Percentiles rank a stretch among this genome's conserved stretches.
Conservation (phyloP, 495 filamentous ascomycete species). For the Penicillium cosmopolitanum region DNA sequence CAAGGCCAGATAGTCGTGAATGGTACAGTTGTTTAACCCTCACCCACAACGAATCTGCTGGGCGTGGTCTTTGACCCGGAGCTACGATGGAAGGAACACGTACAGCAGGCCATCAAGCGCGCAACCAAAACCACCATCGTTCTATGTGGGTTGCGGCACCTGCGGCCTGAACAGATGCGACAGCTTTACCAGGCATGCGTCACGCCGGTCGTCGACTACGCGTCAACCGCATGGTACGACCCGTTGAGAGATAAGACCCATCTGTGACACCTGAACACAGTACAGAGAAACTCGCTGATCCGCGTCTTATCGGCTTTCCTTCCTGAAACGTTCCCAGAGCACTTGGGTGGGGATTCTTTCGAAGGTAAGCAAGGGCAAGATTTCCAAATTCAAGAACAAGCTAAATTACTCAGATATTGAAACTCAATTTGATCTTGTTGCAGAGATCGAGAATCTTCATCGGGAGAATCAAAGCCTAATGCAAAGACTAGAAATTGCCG, state of each 20-base stretch:
- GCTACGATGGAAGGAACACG: slow-evolving; percentile 22
- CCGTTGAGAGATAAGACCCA: too few species aligned
- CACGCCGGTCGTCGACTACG: too few species aligned
- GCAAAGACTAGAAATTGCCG: not conserved
- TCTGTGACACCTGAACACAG: too few species aligned
- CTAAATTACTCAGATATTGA: too few species aligned
- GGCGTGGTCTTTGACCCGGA: slow-evolving; percentile 30
- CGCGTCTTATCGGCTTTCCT: slow-evolving; percentile 14
- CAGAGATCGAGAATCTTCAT: not conserved
- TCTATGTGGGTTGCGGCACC: slow-evolving; percentile 9
- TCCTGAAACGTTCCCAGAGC: too few species aligned
- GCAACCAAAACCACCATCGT: slow-evolving; percentile 13
- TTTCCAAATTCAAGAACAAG: too few species aligned
- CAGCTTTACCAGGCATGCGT: slow-evolving; percentile 19
- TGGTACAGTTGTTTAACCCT: slow-evolving; percentile 13
- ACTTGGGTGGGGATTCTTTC: too few species aligned
- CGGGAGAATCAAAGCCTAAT: not conserved
- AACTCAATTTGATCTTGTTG: too few species aligned
- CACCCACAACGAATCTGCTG: slow-evolving; percentile 23
- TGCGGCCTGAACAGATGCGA: slow-evolving; percentile 20
- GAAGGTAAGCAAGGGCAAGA: too few species aligned
- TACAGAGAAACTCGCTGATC: slow-evolving; percentile 8
- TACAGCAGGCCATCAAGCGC: slow-evolving; percentile 17
- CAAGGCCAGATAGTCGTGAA: slow-evolving; percentile 21
- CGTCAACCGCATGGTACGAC: too few species aligned